These are phyloP conservation scores for Leishmania gerbilli DNA, from an alignment of 208 protist species.

Conservation along the genomic window DNA sequence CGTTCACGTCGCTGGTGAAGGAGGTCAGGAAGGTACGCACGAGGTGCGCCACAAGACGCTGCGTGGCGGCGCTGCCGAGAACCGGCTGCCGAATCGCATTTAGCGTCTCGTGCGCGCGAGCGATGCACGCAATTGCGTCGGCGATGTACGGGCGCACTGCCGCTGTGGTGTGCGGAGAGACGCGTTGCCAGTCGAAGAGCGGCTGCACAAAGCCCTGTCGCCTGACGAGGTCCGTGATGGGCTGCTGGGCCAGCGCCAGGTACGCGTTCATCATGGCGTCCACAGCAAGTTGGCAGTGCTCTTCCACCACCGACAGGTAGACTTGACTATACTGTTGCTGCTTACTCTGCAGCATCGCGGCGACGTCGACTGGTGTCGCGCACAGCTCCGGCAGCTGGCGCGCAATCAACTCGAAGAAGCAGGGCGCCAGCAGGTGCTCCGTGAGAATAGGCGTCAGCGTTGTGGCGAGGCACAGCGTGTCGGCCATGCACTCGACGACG, in stretches of 20 bases:
- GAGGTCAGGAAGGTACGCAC: slow-evolving; percentile 64
- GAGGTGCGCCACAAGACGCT: slow-evolving; percentile 75
- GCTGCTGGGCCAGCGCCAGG: slow-evolving; percentile 66
- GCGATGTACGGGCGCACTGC: slow-evolving; percentile 84
- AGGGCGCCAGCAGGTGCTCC: slow-evolving; percentile 69
- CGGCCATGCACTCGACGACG: slow-evolving; percentile 85
- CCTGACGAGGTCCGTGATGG: slow-evolving; percentile 67
- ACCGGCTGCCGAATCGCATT: slow-evolving; percentile 74
- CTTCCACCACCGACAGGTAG: slow-evolving; percentile 67
- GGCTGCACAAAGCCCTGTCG: slow-evolving; percentile 63
- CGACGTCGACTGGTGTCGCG: slow-evolving; percentile 19
- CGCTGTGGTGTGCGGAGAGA: slow-evolving; percentile 51
- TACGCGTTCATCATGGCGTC: slow-evolving; percentile 84
- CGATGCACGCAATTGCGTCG: slow-evolving; percentile 72
- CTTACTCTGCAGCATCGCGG: slow-evolving; percentile 26
- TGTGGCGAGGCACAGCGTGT: slow-evolving; percentile 72
- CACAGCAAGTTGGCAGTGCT: slow-evolving; percentile 85
- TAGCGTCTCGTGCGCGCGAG: slow-evolving; percentile 68
- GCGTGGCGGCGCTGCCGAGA: slow-evolving; percentile 72
- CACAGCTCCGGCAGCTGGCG: slow-evolving; percentile 38
- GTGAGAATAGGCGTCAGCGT: slow-evolving; percentile 68
- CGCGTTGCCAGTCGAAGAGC: slow-evolving; percentile 86
- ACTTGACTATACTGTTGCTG: slow-evolving; percentile 45
- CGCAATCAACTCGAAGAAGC: slow-evolving; percentile 66
- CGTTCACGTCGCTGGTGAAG: slow-evolving; percentile 67